These are phyloP conservation scores for Paramecium biaurelia DNA, from an alignment of 73 alveolate genomes.

Conservation along the genomic window DNA sequence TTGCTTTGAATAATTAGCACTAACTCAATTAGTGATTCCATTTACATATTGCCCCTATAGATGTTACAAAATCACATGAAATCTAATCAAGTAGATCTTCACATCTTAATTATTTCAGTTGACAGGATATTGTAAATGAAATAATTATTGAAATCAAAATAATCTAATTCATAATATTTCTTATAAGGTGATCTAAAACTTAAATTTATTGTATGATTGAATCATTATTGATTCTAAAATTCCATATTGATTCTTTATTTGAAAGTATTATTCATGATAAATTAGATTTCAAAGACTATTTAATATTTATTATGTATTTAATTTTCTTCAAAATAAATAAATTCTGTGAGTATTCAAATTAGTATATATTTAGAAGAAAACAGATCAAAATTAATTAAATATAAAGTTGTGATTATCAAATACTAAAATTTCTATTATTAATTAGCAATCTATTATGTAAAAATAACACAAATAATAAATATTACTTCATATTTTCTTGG, in stretches of 20 bases:
- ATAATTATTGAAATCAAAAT: background rate
- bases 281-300: background rate
- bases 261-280: background rate
- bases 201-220: background rate
- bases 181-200: background rate
- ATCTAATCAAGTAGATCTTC: background rate
- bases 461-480: background rate
- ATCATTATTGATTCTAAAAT: background rate
- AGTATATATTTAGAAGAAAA: background rate
- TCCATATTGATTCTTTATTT: background rate
- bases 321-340: background rate
- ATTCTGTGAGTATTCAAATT: background rate
- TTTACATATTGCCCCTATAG: background rate
- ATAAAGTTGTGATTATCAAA: background rate
- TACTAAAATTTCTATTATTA: background rate
- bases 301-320: background rate
- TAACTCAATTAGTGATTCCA: background rate
- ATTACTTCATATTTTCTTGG: constrained; percentile 19
- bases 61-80: background rate
- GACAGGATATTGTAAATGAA: background rate
- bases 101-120: background rate
- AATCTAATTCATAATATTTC: background rate
- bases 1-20: background rate
- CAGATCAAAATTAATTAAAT: background rate
- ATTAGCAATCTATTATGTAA: background rate